Base-by-base conservation (phyloP, 805 yeast species). In the Candida chauliodis region DNA sequence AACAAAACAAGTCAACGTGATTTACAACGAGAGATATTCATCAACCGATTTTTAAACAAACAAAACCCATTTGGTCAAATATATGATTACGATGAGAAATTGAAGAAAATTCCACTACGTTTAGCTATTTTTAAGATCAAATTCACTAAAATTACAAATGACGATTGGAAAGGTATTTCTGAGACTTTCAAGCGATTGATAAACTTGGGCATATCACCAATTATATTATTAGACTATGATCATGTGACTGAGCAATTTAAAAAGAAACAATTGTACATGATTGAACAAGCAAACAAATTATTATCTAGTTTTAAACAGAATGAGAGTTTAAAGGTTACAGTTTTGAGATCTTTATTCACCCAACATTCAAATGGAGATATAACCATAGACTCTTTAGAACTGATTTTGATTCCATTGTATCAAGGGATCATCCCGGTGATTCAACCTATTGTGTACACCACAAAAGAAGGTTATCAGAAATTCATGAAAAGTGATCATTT, bases 161-260 rank as follows among this genome's bases (percentile, higher is more conserved):
- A 55, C 2, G 53, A 56, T 3, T 53, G 76, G 53, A 45, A 45
- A 14, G 78, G 79, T 0, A 72, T 84, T 11, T 76, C 79, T 3
- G 68, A 70, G 26, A 80, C 87, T 0, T 57, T 84, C 36, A 61
- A 69, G 21, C 63, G 82, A 38, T 62, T 83, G 52, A 61, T 69
- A 10, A 69, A 72, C 37, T 58, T 84, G 11, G 97, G 97, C 0
- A 76, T 84, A 1, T 76, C 83, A 10, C 95, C 96, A 0, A 61
- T 89, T 0, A 69, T 87, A 24, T 62, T 87, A 2, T 49, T 84
- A 20, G 89, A 81, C 64, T 59, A 49, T 42, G 66, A 55, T 43
- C 51, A 44, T 38, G 43, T 56, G n/a, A 38, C 46, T 2, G 49
- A 44, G 8, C 43, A 52, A 8, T 67, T 62, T 48, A 64, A 58